phyloP scores from a whole-genome alignment of 768 basidiomycete genomes.

The Mycena belliarum region DNA sequence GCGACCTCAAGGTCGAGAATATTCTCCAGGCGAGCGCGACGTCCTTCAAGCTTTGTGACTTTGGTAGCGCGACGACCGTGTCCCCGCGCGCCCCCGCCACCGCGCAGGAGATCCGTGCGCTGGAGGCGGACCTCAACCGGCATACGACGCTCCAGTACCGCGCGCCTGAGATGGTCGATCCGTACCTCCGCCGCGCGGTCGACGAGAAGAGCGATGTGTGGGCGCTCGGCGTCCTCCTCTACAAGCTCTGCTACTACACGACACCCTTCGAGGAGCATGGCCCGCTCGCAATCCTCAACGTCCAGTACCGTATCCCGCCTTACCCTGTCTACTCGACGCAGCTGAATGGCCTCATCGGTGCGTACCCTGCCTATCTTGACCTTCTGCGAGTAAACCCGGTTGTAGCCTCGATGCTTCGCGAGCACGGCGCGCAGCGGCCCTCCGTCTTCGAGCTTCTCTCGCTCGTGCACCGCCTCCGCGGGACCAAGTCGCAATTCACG shows the following conservation, averaged over 20 bases:
- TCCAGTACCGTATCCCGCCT: slow-evolving; percentile 89
- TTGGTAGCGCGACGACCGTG: slow-evolving; percentile 88
- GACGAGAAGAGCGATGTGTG: slow-evolving; percentile 97
- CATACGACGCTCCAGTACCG: slow-evolving; percentile 97
- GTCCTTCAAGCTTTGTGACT: slow-evolving; percentile 95
- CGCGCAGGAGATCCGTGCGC: slow-evolving; percentile 79
- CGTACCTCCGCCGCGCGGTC: slow-evolving; percentile 76
- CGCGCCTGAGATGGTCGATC: slow-evolving; percentile 98
- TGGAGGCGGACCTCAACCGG: slow-evolving; percentile 90
- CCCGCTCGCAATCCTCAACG: slow-evolving; percentile 92
- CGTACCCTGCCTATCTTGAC: slow-evolving; percentile 22
- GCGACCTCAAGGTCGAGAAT: slow-evolving; percentile 99
- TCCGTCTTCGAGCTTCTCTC: slow-evolving; percentile 84
- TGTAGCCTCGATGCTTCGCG: slow-evolving; percentile 87
- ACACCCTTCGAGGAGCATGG: slow-evolving; percentile 99
- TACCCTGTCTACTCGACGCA: slow-evolving; percentile 85
- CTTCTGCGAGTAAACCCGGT: slow-evolving; percentile 7
- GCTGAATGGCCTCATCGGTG: slow-evolving; percentile 84
- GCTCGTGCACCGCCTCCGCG: slow-evolving; percentile 83
- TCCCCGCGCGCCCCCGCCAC: slow-evolving; percentile 69
- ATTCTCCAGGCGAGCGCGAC: slow-evolving; percentile 86
- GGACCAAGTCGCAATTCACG: slow-evolving; percentile 77
- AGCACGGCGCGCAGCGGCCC: slow-evolving; percentile 85
- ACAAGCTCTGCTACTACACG: slow-evolving; percentile 99
- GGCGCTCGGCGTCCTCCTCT: slow-evolving; percentile 95